phyloP scores from a whole-genome alignment of 2,329 filamentous ascomycete genomes.

The Fusarium nygamai region DNA sequence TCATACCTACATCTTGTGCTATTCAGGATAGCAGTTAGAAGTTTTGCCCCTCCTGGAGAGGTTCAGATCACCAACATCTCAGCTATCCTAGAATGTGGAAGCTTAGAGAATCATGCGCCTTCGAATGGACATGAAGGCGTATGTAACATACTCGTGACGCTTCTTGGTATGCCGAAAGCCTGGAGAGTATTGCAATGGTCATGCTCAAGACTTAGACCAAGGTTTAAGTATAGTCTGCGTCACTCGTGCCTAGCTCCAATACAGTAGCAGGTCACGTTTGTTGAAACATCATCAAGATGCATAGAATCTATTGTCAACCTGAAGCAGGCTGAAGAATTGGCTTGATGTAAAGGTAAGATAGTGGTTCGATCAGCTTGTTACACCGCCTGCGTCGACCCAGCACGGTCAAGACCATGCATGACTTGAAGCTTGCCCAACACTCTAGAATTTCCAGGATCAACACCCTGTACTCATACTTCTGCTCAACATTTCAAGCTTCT shows the following conservation, averaged over 20 bases:
- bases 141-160: not conserved
- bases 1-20: not conserved
- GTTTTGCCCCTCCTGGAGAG: not conserved
- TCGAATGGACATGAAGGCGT: accelerated
- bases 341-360: not conserved
- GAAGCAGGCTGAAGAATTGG: not conserved
- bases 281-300: not conserved
- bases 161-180: not conserved
- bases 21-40: not conserved
- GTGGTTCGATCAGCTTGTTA: not conserved
- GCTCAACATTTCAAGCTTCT: not conserved
- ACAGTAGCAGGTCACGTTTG: not conserved
- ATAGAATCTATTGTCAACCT: not conserved
- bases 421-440: not conserved
- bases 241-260: not conserved
- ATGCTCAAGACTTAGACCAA: not conserved
- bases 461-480: not conserved
- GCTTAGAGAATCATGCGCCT: not conserved
- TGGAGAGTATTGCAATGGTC: not conserved
- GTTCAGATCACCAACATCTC: not conserved
- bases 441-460: too few relatives aligned
- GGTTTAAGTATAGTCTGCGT: not conserved
- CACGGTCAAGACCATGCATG: not conserved
- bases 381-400: not conserved
- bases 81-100: not conserved